Conservation (phyloP, 2,329 filamentous ascomycete genomes). For the Pseudogymnoascus sp. region DNA sequence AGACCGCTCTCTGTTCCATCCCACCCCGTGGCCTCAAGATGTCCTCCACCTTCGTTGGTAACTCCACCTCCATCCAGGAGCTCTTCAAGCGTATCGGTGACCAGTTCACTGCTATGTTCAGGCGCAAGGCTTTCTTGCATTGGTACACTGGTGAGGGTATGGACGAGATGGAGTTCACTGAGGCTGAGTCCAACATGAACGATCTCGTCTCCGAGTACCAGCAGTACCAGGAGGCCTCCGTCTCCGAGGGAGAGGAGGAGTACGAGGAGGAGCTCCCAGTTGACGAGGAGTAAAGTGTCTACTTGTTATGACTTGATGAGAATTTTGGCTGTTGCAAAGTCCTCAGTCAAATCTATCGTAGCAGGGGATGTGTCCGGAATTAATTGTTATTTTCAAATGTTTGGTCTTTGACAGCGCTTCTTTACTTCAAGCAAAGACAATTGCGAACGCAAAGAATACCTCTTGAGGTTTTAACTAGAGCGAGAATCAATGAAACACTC, state of each 20-base stretch:
- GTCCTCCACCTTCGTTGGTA: constrained; percentile 98
- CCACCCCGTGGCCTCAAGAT: constrained; percentile 97
- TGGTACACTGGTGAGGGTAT: constrained; percentile 99
- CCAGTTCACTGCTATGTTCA: constrained; percentile 99
- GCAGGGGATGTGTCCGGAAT: constrained; percentile 6
- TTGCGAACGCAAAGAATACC: constrained; percentile 5
- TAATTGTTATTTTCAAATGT: constrained; percentile 8
- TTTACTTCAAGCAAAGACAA: constrained; percentile 1
- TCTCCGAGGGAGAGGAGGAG: constrained; percentile 96
- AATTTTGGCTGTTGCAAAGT: constrained; percentile 5
- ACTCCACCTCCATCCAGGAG: constrained; percentile 99
- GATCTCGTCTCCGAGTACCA: constrained; percentile 99
- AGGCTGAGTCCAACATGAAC: constrained; percentile 99
- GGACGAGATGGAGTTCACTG: constrained; percentile 99
- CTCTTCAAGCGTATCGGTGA: constrained; percentile 99
- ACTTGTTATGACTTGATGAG: constrained; percentile 8
- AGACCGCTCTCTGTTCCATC: constrained; percentile 98
- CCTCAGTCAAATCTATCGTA: constrained; percentile 8
- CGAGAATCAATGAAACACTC: constrained; percentile 8
- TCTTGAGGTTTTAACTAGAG: constrained; percentile 3
- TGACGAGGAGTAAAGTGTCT: constrained; percentile 51
- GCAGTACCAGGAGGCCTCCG: constrained; percentile 98
- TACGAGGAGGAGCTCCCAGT: constrained; percentile 68
- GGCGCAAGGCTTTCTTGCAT: constrained; percentile 99
- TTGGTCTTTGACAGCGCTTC: constrained; percentile 2